These are phyloP conservation scores for Talaromyces islandicus DNA, from an alignment of 2,329 filamentous ascomycete genomes.

Conservation along the genomic window DNA sequence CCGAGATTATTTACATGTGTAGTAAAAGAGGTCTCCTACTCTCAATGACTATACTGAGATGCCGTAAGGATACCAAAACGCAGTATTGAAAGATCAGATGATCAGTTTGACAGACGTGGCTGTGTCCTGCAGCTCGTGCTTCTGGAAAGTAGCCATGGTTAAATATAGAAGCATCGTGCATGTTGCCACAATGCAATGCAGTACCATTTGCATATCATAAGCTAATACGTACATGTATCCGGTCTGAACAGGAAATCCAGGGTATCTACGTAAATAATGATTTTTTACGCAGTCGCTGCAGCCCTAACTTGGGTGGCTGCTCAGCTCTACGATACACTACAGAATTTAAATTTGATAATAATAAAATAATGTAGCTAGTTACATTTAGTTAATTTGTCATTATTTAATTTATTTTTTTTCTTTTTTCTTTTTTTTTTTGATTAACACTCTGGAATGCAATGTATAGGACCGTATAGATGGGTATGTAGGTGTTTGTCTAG, in stretches of 20 bases:
- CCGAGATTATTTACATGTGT: too few species aligned
- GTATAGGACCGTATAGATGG: neutral
- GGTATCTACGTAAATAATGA: too few species aligned
- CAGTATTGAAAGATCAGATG: neutral
- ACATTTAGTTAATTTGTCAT: neutral
- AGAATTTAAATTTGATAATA: neutral
- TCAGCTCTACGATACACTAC: neutral
- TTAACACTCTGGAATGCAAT: neutral
- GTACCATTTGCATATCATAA: neutral
- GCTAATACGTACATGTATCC: neutral
- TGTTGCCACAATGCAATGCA: neutral
- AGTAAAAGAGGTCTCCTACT: too few species aligned
- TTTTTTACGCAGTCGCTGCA: neutral
- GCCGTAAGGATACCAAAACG: too few species aligned
- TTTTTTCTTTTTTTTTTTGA: too few species aligned
- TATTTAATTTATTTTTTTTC: neutral
- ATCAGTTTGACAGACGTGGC: neutral
- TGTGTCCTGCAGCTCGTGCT: neutral
- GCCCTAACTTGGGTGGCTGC: neutral
- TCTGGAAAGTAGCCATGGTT: neutral
- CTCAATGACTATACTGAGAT: too few species aligned
- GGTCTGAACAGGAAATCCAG: neutral
- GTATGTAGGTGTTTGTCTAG: neutral
- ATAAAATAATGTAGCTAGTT: neutral
- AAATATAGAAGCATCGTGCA: neutral